Base-by-base conservation (phyloP, 164 flowering plant species). In the Amborella trichopoda region DNA sequence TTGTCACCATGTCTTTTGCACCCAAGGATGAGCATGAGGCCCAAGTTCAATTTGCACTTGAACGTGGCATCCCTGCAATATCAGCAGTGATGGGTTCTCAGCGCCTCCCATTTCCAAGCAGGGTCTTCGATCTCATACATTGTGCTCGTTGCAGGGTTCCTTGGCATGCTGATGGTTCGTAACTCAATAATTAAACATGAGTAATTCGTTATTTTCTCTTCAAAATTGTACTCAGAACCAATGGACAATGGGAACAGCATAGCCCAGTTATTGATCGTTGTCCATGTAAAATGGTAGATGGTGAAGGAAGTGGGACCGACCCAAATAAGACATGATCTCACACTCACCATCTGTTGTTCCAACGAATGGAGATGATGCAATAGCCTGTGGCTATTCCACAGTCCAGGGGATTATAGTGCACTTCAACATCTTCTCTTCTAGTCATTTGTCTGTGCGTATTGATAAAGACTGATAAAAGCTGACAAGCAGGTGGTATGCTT, bases 11-110 rank as follows among this genome's bases (percentile, higher is more conserved):
- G 93, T 87, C 98, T 0, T 81, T 91, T 64, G 98, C 95, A 26
- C 98, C 96, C 3, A 91, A 84, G 66, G 99, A 91, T 58, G 95
- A 87, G 54, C 95, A 87, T 22, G 95, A 81, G 45, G 98, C 96
- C 43, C 98, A 91, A 57, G 93, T 91, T 44, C 96, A 91, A 54
- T 81, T 87, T 60, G 96, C 95, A 3, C 84, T 87, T 20, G 96
- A 87, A 56, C 70, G 96, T 18, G 95, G 99, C 19, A 84, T 91
- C 36, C 99, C 99, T 40, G 95, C 88, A 37, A 82, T 87, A 44
- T 87, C 95, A 25, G 96, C 96, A 22, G 95, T 91, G 26, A 87
- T 91, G 96, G 99, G 96, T n/a, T 59, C 96, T 26, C 69, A 87
- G 49, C 68, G 95, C 0, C 78, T 91, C 12, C 96, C 85, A 14